Base-by-base conservation (phyloP, 2,329 filamentous ascomycete genomes). In the Leptosphaerulina australis region DNA sequence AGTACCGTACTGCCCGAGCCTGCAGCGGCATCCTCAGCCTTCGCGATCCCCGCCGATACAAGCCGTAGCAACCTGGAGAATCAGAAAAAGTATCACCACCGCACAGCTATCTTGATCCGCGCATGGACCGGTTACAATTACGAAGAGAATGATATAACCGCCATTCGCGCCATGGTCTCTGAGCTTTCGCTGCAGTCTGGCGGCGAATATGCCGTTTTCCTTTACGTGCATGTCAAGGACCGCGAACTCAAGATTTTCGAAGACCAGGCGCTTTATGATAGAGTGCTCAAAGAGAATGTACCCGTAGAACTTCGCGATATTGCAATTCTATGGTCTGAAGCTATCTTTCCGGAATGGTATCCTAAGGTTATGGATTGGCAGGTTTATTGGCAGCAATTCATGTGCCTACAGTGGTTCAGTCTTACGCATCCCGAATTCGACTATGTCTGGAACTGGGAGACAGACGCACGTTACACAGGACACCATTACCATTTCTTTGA, bases 371-470 rank as follows among this genome's bases (percentile, higher is more conserved):
- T 69, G 28, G 76, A 79, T 50, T 79, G 75, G 74, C 73, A 78
- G 49, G 76, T 78, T 7, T 78, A 79, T 62, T 79, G 76, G 75
- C 72, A 76, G 22, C 86, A 90, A 63, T 90, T 86, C 78, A 79
- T 90, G 59, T 86, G 87, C 5, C 79, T 91, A 2, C 88, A 91
- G 67, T 87, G 86, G 72, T 91, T 92, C 66, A 83, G 83, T 50
- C 81, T 88, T 63, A 86, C 88, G 39, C 86, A 91, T 62, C 88
- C 88, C 0, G 85, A 93, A 62, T 94, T 89, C 58, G 88, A 92
- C 60, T 91, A 83, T 62, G 80, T 91, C 60, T 79, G 90, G 88
- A 92, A 93, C 69, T 92, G 88, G 89, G 90, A 94, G 68, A 88
- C 91, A 74, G 89, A 94, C 66, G 85, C 87, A 24, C 82, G 90